Conservation (phyloP, 108 stramenopile genomes). For the Cyclotella sp. region DNA sequence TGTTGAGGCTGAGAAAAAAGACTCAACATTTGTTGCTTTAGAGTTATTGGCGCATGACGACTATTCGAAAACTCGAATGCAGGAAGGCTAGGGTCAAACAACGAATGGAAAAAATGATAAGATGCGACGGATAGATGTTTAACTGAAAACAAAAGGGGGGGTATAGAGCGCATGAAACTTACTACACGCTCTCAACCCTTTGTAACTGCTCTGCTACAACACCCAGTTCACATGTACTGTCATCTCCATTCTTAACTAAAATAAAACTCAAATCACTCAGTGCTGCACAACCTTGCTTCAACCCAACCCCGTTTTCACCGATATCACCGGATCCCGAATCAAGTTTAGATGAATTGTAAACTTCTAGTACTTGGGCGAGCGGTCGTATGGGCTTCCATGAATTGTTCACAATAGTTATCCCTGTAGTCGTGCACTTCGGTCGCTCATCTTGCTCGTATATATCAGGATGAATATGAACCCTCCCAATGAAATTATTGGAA, state of each 20-base stretch:
- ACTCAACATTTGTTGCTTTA: conserved; percentile 33
- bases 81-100: conserved; percentile 16
- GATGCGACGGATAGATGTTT: not conserved
- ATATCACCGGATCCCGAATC: conserved; percentile 47
- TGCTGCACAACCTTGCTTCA: conserved; percentile 77
- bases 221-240: conserved; percentile 2
- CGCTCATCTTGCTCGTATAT: not conserved
- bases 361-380: conserved; percentile 56
- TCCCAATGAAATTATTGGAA: conserved; percentile 23
- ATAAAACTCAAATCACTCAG: conserved; percentile 56
- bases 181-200: conserved; percentile 11
- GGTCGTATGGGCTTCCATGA: conserved; percentile 48
- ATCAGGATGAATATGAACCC: conserved; percentile 29
- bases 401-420: conserved; percentile 64
- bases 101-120: too few relatives aligned
- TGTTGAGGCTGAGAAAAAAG: conserved; percentile 18
- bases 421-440: conserved; percentile 10
- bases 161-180: not conserved
- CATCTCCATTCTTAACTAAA: conserved; percentile 35
- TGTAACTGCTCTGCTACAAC: conserved; percentile 5
- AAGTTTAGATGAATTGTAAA: conserved; percentile 64
- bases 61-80: conserved; percentile 39
- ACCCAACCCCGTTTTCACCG: conserved; percentile 79
- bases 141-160: not conserved
- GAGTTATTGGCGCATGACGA: not conserved